A percentile compares a stretch with the other conserved stretches of the same genome.
These are phyloP conservation scores for Botrytis tulipae DNA, from an alignment of 2,329 filamentous ascomycete genomes.

Conservation along the genomic window DNA sequence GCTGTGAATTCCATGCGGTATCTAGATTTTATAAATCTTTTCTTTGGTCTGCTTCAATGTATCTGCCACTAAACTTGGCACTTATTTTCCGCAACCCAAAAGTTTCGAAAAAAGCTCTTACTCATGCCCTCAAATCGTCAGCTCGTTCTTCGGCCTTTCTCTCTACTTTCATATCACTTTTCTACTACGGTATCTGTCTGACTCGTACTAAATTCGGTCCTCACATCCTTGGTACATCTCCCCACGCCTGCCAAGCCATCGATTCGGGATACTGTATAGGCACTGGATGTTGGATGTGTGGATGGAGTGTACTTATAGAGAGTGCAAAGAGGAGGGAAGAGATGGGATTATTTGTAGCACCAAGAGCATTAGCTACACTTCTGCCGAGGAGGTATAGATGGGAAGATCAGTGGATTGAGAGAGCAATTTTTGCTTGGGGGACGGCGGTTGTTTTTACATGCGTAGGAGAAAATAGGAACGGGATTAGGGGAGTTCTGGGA, in stretches of 20 bases:
- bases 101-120: constrained; percentile 47
- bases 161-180: constrained; percentile 71
- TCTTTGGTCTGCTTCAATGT: constrained; percentile 71
- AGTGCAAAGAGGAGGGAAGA: constrained; percentile 64
- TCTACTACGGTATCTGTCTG: constrained; percentile 84
- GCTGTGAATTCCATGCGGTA: constrained; percentile 71
- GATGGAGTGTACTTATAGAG: constrained; percentile 79
- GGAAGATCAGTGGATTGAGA: constrained; percentile 66
- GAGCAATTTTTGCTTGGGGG: constrained; percentile 63
- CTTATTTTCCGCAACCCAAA: constrained; percentile 54
- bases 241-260: constrained; percentile 49
- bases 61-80: constrained; percentile 70
- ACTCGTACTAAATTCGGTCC: constrained; percentile 73
- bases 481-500: constrained; percentile 65
- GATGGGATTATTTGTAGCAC: constrained; percentile 76
- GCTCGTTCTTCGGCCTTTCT: constrained; percentile 74
- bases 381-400: constrained; percentile 66
- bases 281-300: constrained; percentile 71
- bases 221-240: constrained; percentile 56
- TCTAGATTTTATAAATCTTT: constrained; percentile 68
- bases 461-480: constrained; percentile 53
- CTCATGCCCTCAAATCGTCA: constrained; percentile 47
- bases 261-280: constrained; percentile 68
- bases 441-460: constrained; percentile 69
- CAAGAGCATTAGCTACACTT: constrained; percentile 71